These are phyloP conservation scores for Hamigera avellanea DNA, from an alignment of 495 filamentous ascomycete species.

Conservation along the genomic window DNA sequence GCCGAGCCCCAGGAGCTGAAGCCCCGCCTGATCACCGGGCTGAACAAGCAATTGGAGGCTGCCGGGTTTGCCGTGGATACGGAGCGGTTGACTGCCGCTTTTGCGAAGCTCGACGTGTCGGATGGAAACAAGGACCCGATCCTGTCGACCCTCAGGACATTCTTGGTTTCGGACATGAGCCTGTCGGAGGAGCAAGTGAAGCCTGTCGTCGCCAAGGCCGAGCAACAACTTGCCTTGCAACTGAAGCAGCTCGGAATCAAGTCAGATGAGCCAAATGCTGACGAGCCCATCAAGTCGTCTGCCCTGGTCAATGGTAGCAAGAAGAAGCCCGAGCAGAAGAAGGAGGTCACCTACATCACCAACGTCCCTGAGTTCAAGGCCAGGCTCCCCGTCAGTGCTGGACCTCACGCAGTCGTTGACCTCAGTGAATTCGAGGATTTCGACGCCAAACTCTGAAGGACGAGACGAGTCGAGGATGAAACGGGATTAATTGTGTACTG, in stretches of 20 bases:
- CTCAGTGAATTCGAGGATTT: slow-evolving; percentile 74
- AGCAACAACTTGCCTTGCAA: slow-evolving; percentile 25
- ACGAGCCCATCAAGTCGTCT: slow-evolving; percentile 2
- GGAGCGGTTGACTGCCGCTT: slow-evolving; percentile 27
- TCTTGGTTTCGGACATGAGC: slow-evolving; percentile 37
- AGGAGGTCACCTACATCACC: slow-evolving; percentile 43
- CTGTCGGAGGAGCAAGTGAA: slow-evolving; percentile 30
- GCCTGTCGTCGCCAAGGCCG: slow-evolving; percentile 32
- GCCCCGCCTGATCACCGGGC: slow-evolving; percentile 33
- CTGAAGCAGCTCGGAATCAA: slow-evolving; percentile 29
- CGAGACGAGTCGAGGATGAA: neutral
- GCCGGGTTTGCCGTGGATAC: slow-evolving; percentile 34
- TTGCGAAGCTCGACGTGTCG: slow-evolving; percentile 36
- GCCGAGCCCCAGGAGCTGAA: slow-evolving; percentile 39
- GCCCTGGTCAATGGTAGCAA: slow-evolving; percentile 24
- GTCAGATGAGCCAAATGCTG: slow-evolving; percentile 10
- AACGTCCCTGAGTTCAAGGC: slow-evolving; percentile 73
- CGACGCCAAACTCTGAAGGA: slow-evolving; percentile 58
- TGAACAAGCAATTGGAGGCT: slow-evolving; percentile 40
- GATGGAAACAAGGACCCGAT: slow-evolving; percentile 31
- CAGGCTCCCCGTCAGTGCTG: slow-evolving; percentile 51
- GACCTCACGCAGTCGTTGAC: slow-evolving; percentile 58
- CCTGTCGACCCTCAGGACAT: slow-evolving; percentile 29
- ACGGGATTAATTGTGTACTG: slow-evolving; percentile 1
- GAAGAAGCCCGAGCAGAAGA: slow-evolving; percentile 7